Conservation (phyloP, 2,329 filamentous ascomycete species). For the Neonectria faginata region DNA sequence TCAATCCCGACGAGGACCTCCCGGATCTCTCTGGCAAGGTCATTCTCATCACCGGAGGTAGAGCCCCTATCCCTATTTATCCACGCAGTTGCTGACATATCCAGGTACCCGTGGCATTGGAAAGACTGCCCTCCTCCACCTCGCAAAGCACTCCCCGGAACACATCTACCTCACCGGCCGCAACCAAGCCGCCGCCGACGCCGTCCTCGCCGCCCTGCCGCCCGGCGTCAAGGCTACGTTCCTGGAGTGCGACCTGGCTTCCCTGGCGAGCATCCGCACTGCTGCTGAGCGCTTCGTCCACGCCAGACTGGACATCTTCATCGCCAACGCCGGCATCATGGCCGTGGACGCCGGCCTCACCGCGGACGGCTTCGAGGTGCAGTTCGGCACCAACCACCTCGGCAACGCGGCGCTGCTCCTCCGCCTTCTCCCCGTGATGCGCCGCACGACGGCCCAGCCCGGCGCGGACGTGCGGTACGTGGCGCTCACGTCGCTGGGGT, state of each 20-base stretch:
- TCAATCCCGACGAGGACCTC: constrained; percentile 58
- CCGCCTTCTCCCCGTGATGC: constrained; percentile 48
- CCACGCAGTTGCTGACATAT: constrained; percentile 13
- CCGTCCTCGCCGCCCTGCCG: constrained; percentile 55
- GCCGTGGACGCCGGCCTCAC: constrained; percentile 44
- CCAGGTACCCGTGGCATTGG: constrained; percentile 53
- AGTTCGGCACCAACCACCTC: constrained; percentile 53
- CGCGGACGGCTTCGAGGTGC: constrained; percentile 50
- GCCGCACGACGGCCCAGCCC: constrained; percentile 31
- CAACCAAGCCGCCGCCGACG: constrained; percentile 55
- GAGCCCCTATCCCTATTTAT: not conserved
- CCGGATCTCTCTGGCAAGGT: constrained; percentile 60
- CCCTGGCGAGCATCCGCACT: constrained; percentile 59
- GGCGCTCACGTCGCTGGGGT: constrained; percentile 46
- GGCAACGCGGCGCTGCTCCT: constrained; percentile 50
- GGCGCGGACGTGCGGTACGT: constrained; percentile 40
- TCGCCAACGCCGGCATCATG: constrained; percentile 54
- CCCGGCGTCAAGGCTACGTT: constrained; percentile 42
- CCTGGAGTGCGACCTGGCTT: constrained; percentile 62
- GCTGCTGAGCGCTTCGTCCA: constrained; percentile 56
- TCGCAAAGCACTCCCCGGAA: constrained; percentile 57
- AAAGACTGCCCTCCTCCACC: constrained; percentile 43
- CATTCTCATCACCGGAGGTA: constrained; percentile 64
- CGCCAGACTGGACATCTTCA: constrained; percentile 57
- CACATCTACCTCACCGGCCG: constrained; percentile 68